Percentiles rank a stretch among this genome's conserved stretches.
Conservation (phyloP, 164 flowering plant species). For the Chimonanthus salicifolius region DNA sequence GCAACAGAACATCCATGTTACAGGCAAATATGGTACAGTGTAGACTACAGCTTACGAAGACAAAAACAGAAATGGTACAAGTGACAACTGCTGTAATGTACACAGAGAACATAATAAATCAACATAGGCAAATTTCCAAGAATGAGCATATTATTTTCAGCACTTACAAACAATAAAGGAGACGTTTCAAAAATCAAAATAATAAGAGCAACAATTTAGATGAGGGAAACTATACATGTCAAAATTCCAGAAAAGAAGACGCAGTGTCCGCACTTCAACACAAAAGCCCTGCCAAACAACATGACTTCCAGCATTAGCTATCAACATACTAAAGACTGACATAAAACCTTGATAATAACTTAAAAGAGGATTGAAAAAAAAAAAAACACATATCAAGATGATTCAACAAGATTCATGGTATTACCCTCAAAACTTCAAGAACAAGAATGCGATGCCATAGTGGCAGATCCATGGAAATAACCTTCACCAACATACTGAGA, state of each 20-base stretch:
- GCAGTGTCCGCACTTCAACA: constrained; percentile 90
- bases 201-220: background rate
- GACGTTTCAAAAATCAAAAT: background rate
- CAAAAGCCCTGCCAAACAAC: constrained; percentile 77
- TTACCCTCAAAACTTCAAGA: constrained; percentile 96
- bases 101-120: background rate
- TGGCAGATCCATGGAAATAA: constrained; percentile 79
- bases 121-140: background rate
- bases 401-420: background rate
- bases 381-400: background rate
- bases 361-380: background rate
- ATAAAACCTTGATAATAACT: too few relatives aligned
- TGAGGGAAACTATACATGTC: constrained; percentile 67
- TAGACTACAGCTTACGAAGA: background rate
- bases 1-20: background rate
- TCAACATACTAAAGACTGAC: background rate
- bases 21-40: background rate
- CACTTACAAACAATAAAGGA: too few relatives aligned
- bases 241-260: constrained; percentile 86
- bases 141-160: background rate
- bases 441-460: constrained; percentile 99
- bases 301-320: background rate
- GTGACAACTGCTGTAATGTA: background rate
- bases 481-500: constrained; percentile 86
- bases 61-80: background rate